phyloP scores from a whole-genome alignment of 305 asterid species.

The Solanum hybrid region DNA sequence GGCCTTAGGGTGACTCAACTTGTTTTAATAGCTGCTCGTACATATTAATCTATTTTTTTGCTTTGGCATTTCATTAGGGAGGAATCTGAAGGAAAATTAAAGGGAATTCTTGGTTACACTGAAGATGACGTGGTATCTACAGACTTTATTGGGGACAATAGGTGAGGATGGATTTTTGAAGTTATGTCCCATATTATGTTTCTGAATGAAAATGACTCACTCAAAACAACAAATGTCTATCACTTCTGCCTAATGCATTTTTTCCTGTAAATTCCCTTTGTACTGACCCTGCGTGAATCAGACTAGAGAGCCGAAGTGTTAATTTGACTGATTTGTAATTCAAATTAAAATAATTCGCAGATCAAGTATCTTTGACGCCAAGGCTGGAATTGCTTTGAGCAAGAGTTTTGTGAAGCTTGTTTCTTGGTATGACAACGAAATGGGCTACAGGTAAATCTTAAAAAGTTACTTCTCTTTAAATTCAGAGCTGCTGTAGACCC shows the following conservation, averaged over 20 bases:
- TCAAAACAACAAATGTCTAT: not conserved
- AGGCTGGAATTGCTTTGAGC: conserved; percentile 77
- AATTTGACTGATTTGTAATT: not conserved
- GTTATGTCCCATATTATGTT: not conserved
- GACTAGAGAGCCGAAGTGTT: not conserved
- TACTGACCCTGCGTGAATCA: not conserved
- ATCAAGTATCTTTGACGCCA: conserved; percentile 82
- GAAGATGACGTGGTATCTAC: conserved; percentile 81
- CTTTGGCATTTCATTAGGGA: conserved; percentile 24
- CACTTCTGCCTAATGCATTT: not conserved
- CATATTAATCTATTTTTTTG: not conserved
- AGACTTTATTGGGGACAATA: conserved; percentile 65
- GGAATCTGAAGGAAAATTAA: conserved; percentile 50
- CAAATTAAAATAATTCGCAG: conserved; percentile 20
- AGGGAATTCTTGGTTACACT: conserved; percentile 79
- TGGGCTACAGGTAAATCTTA: conserved; percentile 69
- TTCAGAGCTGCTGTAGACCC: not conserved
- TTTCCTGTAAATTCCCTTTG: not conserved
- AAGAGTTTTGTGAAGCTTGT: conserved; percentile 66
- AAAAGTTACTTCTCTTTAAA: not conserved
- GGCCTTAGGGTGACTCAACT: not conserved
- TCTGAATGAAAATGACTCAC: not conserved
- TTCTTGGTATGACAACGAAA: conserved; percentile 84
- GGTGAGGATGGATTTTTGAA: conserved; percentile 23
- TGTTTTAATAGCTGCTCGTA: not conserved